A percentile compares a stretch with the other conserved stretches of the same genome.
Conservation (phyloP, 805 yeast genomes). For the Starmera amethionina region DNA sequence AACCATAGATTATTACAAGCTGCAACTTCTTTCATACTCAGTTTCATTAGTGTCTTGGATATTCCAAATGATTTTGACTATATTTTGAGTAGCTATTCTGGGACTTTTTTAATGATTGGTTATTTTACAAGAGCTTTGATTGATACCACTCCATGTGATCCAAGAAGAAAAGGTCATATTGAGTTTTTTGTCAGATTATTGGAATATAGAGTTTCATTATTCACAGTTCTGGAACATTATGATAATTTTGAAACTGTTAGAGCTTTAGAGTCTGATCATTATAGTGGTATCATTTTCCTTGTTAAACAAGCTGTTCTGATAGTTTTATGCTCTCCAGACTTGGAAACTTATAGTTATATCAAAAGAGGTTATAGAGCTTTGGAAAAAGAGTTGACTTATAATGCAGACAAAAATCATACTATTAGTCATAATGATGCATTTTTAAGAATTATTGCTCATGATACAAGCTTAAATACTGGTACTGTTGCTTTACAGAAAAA, state of each 20-base stretch:
- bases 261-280: slow-evolving; percentile 18
- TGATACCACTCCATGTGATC: slow-evolving; percentile 19
- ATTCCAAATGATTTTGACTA: slow-evolving; percentile 19
- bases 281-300: slow-evolving; percentile 24
- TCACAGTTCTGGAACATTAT: slow-evolving; percentile 16
- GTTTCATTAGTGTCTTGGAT: slow-evolving; percentile 21
- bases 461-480: slow-evolving; percentile 53
- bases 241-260: slow-evolving; percentile 15
- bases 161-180: slow-evolving; percentile 25
- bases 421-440: slow-evolving; percentile 26
- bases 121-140: slow-evolving; percentile 26
- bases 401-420: slow-evolving; percentile 16
- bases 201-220: slow-evolving; percentile 25
- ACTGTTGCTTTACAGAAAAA: slow-evolving; percentile 66
- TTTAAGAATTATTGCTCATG: slow-evolving; percentile 36
- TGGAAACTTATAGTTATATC: slow-evolving; percentile 39
- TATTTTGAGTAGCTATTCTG: slow-evolving; percentile 27
- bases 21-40: slow-evolving; percentile 24
- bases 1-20: slow-evolving; percentile 26
- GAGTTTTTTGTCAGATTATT: slow-evolving; percentile 30
- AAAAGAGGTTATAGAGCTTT: slow-evolving; percentile 28
- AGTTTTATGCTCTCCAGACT: slow-evolving; percentile 40
- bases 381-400: slow-evolving; percentile 15
- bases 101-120: slow-evolving; percentile 28
- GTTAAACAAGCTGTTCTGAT: slow-evolving; percentile 43